Evolutionary conservation across 495 filamentous ascomycete genomes (phyloP), one percentile per base, ranked within the genome.

Genomic region (Saxophila tyrrhenica): DNA sequence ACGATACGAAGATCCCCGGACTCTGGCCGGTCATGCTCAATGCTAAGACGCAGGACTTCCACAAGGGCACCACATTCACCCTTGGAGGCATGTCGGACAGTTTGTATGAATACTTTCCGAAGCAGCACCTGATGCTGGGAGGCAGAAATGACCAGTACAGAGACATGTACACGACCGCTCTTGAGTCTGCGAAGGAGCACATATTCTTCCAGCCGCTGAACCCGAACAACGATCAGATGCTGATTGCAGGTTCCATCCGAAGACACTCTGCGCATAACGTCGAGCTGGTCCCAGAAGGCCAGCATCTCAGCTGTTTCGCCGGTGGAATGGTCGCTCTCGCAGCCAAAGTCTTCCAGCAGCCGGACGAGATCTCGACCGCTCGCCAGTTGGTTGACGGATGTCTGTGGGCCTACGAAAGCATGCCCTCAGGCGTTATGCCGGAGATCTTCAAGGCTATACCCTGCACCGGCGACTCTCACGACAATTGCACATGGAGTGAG

Each of bases 371-470:
- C 21, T 64, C 69, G 7, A 74, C 74, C 38, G 82, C 79, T 3
- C 70, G 71, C 2, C 74, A 76, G 54, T 66, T 98, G 13, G 86
- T 91, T 0, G 89, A 94, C 53, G 94, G 91, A 19, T 98, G 92
- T 65, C 84, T 92, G 1, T 97, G 89, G 91, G 85, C 89, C 1
- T 97, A 97, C 64, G 81, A 87, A 59, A 75, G 76, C 19, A 89
- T 86, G 13, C 73, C 78, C 1, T 84, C 82, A 0, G 94, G 91
- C 2, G 86, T 98, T 58, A 72, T 72, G 70, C 81, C 82, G 0
- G 81, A 85, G 45, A 63, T 70, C 0, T 73, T 81, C 57, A 64
- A 72, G 21, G 70, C 76, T 60, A 65, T 73, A n/a, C 64, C 73
- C 5, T 85, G 82, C 62, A 55, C 69, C 9, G 51, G 48, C 0